Evolutionary conservation across 495 filamentous ascomycete genomes (phyloP), one percentile per base, ranked within the genome.

Genomic region (Penicillium chermesinum): DNA sequence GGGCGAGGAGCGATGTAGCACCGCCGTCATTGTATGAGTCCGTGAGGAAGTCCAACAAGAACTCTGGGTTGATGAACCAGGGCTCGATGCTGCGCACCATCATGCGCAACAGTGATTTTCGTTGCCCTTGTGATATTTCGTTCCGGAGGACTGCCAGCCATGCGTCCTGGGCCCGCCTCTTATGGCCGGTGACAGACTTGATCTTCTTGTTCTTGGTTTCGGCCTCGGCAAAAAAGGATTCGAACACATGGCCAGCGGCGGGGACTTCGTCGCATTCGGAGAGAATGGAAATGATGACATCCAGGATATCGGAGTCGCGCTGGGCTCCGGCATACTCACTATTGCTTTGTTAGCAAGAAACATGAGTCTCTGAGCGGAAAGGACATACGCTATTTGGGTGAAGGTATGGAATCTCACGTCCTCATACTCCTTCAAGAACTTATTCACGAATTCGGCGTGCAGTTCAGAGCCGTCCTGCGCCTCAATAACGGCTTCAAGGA

Each of bases 41-140:
- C 2, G 89, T 95, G 32, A 99, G 69, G 67, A 97, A 97, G 71
- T 99, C 94, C 84, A 96, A 91, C n/a, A 99, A 76, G 7, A 91
- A 73, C 58, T 96, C 89, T 5, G 86, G 82, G 30, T 86, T 83
- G 27, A 67, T 77, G 67, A 97, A 95, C 86, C 87, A 91, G 1
- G 93, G 91, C 39, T 86, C 84, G 44, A 97, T 90, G 15, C 75
- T 80, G 49, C 75, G 73, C 3, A 87, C 76, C 74, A 95, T 85
- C 41, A 83, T 73, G 14, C 81, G 75, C 20, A 99, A 71, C 1
- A 95, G 70, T 27, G 74, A 69, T 65, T 97, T 99, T 42, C 86
- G 83, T 53, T 93, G 86, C n/a, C 81, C 76, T 38, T 57, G 71
- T 69, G 61, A 91, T 69, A 69, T 56, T 21, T 41, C 76, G 75